Conservation (phyloP, 2,329 filamentous ascomycete genomes). For the Ceratocystis huliohia region DNA sequence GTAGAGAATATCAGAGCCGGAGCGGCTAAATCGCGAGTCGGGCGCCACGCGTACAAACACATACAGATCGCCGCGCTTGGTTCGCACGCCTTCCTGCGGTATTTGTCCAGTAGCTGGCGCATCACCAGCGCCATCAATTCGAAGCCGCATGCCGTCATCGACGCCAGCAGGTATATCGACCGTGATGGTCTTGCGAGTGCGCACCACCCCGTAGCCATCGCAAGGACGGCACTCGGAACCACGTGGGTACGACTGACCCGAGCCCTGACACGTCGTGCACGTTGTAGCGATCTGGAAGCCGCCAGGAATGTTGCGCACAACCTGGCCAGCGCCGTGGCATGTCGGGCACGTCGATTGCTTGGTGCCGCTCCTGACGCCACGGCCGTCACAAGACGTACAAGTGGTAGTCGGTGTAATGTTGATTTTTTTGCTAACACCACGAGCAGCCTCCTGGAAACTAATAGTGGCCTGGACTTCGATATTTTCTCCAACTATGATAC, state of each 20-base stretch:
- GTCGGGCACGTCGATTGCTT: conserved; percentile 60
- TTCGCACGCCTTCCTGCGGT: conserved; percentile 44
- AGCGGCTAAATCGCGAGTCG: conserved; percentile 78
- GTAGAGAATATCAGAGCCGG: conserved; percentile 82
- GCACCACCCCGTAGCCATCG: conserved; percentile 67
- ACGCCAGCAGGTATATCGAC: conserved; percentile 92
- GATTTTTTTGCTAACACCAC: conserved; percentile 80
- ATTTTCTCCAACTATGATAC: conserved; percentile 83
- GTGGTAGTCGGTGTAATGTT: conserved; percentile 67
- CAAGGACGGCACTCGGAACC: conserved; percentile 74
- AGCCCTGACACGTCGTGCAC: conserved; percentile 68
- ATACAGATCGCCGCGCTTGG: conserved; percentile 76
- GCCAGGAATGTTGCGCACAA: conserved; percentile 78
- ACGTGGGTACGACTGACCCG: conserved; percentile 60
- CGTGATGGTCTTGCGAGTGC: conserved; percentile 69
- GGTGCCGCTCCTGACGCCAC: conserved; percentile 69
- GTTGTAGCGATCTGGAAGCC: conserved; percentile 95
- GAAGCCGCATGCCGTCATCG: conserved; percentile 88
- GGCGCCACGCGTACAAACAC: conserved; percentile 81
- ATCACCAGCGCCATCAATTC: conserved; percentile 77
- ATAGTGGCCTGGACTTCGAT: conserved; percentile 91
- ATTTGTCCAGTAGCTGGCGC: conserved; percentile 63
- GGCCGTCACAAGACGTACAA: conserved; percentile 73
- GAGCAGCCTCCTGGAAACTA: conserved; percentile 91
- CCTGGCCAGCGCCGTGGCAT: conserved; percentile 76